A percentile compares a stretch with the other conserved stretches of the same genome.
These are phyloP conservation scores for Pestalotiopsis sp. DNA, from an alignment of 2,329 filamentous ascomycete genomes.

Conservation along the genomic window DNA sequence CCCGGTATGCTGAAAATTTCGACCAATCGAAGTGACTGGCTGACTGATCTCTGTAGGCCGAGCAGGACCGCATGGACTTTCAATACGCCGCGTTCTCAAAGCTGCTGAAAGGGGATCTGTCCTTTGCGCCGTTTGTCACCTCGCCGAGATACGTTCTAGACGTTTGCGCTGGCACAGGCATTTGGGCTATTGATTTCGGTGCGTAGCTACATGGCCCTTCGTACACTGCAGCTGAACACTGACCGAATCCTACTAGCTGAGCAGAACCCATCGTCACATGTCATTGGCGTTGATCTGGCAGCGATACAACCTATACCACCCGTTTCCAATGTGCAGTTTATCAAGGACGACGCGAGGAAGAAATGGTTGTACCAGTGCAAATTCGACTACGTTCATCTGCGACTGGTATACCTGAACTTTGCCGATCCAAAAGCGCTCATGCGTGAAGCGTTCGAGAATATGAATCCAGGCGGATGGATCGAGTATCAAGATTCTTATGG, in stretches of 20 bases:
- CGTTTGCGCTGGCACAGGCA: background rate
- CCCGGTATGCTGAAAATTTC: background rate
- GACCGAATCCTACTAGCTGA: no score
- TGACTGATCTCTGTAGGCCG: background rate
- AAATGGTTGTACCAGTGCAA: background rate
- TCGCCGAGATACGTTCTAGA: background rate
- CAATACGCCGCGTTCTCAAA: background rate
- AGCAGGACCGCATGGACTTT: conserved; percentile 4
- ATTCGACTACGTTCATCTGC: background rate
- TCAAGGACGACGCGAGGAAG: background rate
- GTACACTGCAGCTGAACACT: no score
- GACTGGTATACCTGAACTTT: background rate
- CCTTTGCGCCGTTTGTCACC: background rate
- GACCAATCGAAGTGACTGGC: background rate
- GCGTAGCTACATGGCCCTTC: no score
- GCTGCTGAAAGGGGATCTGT: background rate
- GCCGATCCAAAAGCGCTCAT: background rate
- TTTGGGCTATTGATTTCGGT: conserved; percentile 4
- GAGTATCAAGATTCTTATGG: background rate
- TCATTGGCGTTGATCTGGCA: background rate
- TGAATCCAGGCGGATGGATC: conserved; percentile 1
- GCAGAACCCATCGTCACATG: background rate
- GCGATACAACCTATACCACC: background rate
- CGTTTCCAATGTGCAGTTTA: background rate
- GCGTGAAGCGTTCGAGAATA: background rate